These are phyloP conservation scores for Geosmithia flava DNA, from an alignment of 2,329 filamentous ascomycete species.

Conservation along the genomic window DNA sequence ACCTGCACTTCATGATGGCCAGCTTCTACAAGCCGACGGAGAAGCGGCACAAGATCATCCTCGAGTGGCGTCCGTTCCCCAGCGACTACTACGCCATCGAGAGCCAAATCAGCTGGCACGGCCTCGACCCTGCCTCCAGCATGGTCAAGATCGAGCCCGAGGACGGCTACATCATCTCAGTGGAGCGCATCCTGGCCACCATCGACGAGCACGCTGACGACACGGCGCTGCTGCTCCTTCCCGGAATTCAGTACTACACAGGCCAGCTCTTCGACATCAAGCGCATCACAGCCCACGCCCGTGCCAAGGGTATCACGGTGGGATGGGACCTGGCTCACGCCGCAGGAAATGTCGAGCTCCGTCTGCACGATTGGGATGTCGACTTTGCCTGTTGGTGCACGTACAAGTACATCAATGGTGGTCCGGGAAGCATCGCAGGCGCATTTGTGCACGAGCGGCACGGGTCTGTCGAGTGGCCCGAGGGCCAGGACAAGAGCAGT, in stretches of 20 bases:
- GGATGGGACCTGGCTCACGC: constrained; percentile 88
- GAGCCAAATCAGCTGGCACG: constrained; percentile 65
- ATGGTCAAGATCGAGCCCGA: constrained; percentile 65
- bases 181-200: constrained; percentile 54
- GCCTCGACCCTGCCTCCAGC: constrained; percentile 49
- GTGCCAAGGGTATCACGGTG: constrained; percentile 55
- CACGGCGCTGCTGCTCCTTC: constrained; percentile 67
- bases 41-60: constrained; percentile 61
- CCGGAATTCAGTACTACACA: constrained; percentile 85
- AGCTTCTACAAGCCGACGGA: constrained; percentile 67
- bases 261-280: constrained; percentile 80
- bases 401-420: constrained; percentile 88
- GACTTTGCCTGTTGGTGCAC: constrained; percentile 91
- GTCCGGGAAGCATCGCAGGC: constrained; percentile 69
- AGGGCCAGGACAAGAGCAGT: constrained; percentile 14
- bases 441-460: constrained; percentile 71
- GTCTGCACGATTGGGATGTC: constrained; percentile 78
- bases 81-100: constrained; percentile 79
- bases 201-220: constrained; percentile 65
- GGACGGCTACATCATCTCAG: constrained; percentile 46
- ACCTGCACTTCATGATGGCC: constrained; percentile 71
- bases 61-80: constrained; percentile 86
- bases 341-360: constrained; percentile 68
- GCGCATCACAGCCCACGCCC: constrained; percentile 66
- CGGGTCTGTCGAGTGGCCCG: constrained; percentile 35